phyloP scores from a whole-genome alignment of 192 early-diverging fungal species.

The Umbelopsis isabellina region DNA sequence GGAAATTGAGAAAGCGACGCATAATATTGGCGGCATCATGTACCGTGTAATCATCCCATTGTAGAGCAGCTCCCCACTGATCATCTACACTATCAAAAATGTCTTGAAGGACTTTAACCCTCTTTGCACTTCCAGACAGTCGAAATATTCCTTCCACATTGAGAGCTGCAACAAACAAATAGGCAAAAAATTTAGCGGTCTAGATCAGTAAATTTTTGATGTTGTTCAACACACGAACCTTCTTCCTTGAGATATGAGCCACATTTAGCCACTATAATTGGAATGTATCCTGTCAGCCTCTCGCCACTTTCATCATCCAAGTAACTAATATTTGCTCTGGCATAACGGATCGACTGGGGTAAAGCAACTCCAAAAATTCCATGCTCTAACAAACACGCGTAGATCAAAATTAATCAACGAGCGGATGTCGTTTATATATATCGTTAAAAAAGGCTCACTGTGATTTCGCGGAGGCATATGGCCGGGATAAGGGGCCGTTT shows the following conservation, averaged over 20 bases:
- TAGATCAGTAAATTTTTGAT: not conserved
- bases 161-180: constrained; percentile 38
- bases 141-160: constrained; percentile 76
- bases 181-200: not conserved
- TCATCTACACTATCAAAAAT: constrained; percentile 65
- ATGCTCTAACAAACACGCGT: not conserved
- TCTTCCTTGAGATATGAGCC: constrained; percentile 40
- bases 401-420: not conserved
- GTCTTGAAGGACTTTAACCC: constrained; percentile 68
- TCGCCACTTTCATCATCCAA: constrained; percentile 39
- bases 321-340: constrained; percentile 34
- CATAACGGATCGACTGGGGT: constrained; percentile 35
- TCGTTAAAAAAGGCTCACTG: constrained; percentile 19
- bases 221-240: constrained; percentile 22
- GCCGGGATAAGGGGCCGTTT: constrained; percentile 8
- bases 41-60: constrained; percentile 71
- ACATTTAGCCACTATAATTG: constrained; percentile 44
- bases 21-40: constrained; percentile 82
- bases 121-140: constrained; percentile 72
- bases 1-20: constrained; percentile 68
- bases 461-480: constrained; percentile 23
- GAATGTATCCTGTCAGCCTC: constrained; percentile 32
- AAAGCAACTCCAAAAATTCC: constrained; percentile 40
- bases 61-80: constrained; percentile 61
- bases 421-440: not conserved